Conservation (phyloP, 495 filamentous ascomycete genomes). For the Jackrogersella multiformis region DNA sequence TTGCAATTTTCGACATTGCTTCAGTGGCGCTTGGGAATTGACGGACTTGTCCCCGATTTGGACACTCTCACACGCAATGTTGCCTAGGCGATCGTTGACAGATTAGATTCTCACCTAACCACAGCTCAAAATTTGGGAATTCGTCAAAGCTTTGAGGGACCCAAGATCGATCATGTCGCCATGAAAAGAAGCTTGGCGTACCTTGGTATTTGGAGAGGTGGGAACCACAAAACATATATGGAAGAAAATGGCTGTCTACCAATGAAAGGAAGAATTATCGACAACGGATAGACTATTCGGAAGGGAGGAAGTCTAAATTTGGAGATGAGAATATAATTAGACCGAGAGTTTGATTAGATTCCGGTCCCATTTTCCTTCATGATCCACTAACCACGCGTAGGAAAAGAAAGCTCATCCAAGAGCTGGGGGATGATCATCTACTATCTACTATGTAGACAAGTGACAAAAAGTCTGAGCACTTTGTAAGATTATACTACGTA, state of each 20-base stretch:
- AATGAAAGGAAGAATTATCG: conserved; percentile 2
- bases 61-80: not conserved
- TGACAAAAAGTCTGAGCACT: conserved; percentile 21
- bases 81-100: not conserved
- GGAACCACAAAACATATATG: conserved; percentile 28
- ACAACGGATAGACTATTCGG: conserved; percentile 1
- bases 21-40: not conserved
- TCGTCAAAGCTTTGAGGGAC: conserved; percentile 16
- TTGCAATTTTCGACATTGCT: not conserved
- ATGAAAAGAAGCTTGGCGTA: conserved; percentile 23
- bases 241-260: not conserved
- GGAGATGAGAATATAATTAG: conserved; percentile 17
- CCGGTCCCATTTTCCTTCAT: conserved; percentile 6
- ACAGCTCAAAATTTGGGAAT: not conserved
- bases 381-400: conserved; percentile 5
- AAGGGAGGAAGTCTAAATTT: conserved; percentile 3
- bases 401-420: conserved; percentile 37
- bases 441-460: too few relatives aligned
- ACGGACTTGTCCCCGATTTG: not conserved
- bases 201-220: not conserved
- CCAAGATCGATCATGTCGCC: conserved; percentile 14
- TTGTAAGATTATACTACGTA: too few relatives aligned
- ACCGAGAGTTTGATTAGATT: conserved; percentile 19
- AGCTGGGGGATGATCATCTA: conserved; percentile 27
- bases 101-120: conserved; percentile 8